Base-by-base conservation (phyloP, 306 rosid genomes). In the Begonia masoniana region DNA sequence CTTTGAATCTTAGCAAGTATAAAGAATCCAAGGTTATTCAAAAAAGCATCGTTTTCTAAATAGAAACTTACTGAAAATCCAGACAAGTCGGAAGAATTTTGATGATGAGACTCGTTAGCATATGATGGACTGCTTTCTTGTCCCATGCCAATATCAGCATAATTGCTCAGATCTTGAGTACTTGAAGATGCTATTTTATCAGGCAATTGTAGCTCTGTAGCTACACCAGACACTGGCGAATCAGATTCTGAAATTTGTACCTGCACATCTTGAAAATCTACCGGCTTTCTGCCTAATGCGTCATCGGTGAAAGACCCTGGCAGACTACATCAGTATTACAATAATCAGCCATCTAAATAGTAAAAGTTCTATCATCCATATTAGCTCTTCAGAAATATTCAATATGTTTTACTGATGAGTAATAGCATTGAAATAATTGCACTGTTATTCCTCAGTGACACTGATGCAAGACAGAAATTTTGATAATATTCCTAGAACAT, bases 21-120 rank as follows among this genome's bases (percentile, higher is more conserved):
- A 31, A 31, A 31, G 39, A 31, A 6, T 7, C 7, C 1, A 31
- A 31, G 39, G 39, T 31, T 31, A 31, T 31, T 31, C 8, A 31
- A 31, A 31, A 31, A 5, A 31, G 9, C 39, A 31, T 31, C 39
- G 39, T 7, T 5, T 31, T 31, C 50, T 53, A 12, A 36, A 16
- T 42, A 19, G 45, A 43, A 62, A 75, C 99, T 83, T 72, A 92
- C 99, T 43, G 89, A 78, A 63, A 92, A 87, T 52, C 93, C 95
- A 1, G 85, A 82, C 67, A 86, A 67, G 55, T 86, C 96, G 14
- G 81, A 72, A 66, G 87, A 80, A 71, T 81, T 85, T 61, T 79
- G 89, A 47, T 68, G 83, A 50, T 77, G 96, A 6, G 87, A 60
- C 55, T 69, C 80, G 50, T 84, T 94, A 21, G 63, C 71, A 72